Evolutionary conservation across 257 asterid species (phyloP), one percentile per base, ranked within the genome.

Genomic region (Petunia secreta): DNA sequence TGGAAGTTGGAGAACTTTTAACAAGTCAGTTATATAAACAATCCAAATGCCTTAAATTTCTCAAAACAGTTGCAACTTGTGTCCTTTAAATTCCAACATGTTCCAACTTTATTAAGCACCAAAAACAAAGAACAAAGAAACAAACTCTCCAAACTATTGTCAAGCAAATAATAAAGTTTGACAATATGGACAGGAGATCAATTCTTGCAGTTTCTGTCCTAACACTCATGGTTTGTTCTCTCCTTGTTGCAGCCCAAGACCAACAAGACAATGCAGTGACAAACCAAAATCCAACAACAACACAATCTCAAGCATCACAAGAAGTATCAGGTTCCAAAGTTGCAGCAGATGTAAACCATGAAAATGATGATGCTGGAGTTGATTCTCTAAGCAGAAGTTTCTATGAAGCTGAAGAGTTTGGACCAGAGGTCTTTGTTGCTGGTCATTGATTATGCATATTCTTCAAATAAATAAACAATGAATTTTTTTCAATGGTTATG

Each of bases 151-250:
- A 52, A 52, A 52, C 5, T 25, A 25, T 25, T 25, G 25, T 55
- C n/a, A 6, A 68, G 16, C 57, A 0, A 50, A 6, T 8, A 46
- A 57, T 0, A 14, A 7, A 65, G 3, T 46, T 25, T 38, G 1
- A 8, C 69, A 77, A 64, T 4, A 79, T 79, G 82, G 82, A 64
- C 39, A 79, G 59, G 25, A 79, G 53, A 77, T 15, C 57, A 37
- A 11, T 79, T 64, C 76, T 79, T 64, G 64, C 46, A n/a, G 50
- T 69, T 4, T 79, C 38, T 63, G 76, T 64, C 55, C 52, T 79
- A 34, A 64, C 50, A 79, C 46, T 79, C 37, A 34, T 79, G 14
- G 64, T 52, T 63, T 79, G 82, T 69, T 58, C 66, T 38, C 4
- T 64, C 1, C 50, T 79, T 57, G 76, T 64, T 57, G 9, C 46